phyloP scores from a whole-genome alignment of 352 stramenopile species.

The Globisporangium rhizosaccharum region DNA sequence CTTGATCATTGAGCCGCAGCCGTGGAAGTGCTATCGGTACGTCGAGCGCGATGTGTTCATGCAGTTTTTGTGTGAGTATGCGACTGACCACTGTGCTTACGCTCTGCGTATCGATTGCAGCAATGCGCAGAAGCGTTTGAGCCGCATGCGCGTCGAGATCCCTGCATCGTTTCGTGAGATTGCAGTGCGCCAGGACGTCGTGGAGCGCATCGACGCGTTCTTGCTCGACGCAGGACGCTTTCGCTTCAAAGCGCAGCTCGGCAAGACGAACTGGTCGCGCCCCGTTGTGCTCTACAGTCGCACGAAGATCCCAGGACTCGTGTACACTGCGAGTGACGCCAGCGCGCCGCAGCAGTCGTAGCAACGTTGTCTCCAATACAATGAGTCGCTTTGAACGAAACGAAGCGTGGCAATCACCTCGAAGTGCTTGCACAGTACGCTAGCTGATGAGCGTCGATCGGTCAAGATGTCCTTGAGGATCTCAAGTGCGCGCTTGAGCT shows the following conservation, averaged over 20 bases:
- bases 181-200: constrained; percentile 51
- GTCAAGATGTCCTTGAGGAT: too few relatives aligned
- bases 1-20: constrained; percentile 76
- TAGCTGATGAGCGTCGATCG: too few relatives aligned
- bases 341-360: not conserved
- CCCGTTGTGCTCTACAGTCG: constrained; percentile 71
- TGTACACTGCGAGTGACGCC: constrained; percentile 14
- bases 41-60: not conserved
- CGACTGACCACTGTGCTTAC: not conserved
- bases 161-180: constrained; percentile 57
- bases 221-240: constrained; percentile 54
- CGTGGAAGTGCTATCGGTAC: constrained; percentile 83
- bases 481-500: too few relatives aligned
- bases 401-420: too few relatives aligned
- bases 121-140: constrained; percentile 66
- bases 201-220: constrained; percentile 64
- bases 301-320: constrained; percentile 35
- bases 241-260: constrained; percentile 49
- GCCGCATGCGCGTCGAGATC: constrained; percentile 37
- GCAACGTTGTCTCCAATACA: not conserved
- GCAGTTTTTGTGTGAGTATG: not conserved
- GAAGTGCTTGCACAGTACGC: too few relatives aligned
- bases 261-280: constrained; percentile 81
- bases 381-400: constrained; percentile 1
- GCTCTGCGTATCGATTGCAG: constrained; percentile 16